Base-by-base conservation (phyloP, 805 yeast species). In the Saccharomycopsis capsularis region DNA sequence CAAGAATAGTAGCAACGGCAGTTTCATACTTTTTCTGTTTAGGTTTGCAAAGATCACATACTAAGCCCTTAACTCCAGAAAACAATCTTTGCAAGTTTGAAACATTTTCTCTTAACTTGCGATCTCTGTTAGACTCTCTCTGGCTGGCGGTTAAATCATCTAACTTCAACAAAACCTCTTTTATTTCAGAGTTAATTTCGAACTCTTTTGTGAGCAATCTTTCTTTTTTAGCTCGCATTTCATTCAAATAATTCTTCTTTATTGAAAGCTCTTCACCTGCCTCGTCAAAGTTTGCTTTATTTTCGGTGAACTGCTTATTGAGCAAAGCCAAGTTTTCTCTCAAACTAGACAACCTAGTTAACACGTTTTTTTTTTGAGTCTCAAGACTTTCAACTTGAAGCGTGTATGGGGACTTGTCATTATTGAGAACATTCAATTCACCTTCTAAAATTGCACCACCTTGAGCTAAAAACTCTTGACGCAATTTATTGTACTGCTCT, bases 41-140 rank as follows among this genome's bases (percentile, higher is more conserved):
- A 19, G 96, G 95, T 48, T 79, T 78, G 41, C 91, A 85, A 23
- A 90, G 69, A 58, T 89, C 96, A 55, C 79, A 74, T 3, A 91
- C 79, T 9, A 88, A 63, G 2, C 97, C 98, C 56, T 75, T 75
- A 2, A 93, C 95, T 3, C 95, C 89, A 1, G 95, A 93, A 54
- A 84, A 76, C n/a, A 82, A 64, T 58, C 87, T 79, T 57, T 78
- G 82, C 47, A 93, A 66, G 47, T 79, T 73, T 0, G 80, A 65
- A 2, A 86, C 81, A 53, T 84, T 85, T 56, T 89, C 96, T 48
- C 91, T 71, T 38, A 85, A 65, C 53, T 73, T 77, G 44, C 75
- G 73, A 54, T 89, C 95, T 53, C 79, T 76, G 37, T 76, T 75
- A 0, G 89, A 71, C 57, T 86, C 96, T 56, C 91, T 76, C 62